Evolutionary conservation across 192 early-diverging fungal genomes (phyloP), one percentile per base, ranked within the genome.

Genomic region (Geranomyces michiganensis): DNA sequence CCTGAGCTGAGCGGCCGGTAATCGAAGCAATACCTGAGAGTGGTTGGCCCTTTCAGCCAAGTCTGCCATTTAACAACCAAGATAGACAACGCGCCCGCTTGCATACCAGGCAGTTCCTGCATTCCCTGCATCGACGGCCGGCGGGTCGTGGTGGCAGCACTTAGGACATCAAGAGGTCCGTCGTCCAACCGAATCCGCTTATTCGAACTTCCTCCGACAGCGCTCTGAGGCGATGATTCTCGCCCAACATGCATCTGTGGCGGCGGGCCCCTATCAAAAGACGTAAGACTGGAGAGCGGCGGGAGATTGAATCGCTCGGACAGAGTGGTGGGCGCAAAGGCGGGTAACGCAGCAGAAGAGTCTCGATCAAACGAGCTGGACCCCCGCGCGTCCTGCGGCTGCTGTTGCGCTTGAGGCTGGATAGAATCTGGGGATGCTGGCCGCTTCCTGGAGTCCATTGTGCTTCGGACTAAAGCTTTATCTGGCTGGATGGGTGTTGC

Each of bases 181-280:
- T 72, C 70, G 46, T 72, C 70, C 44, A 72, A 27, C 13, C 70
- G 59, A 17, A 64, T 8, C 7, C 70, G 43, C 61, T 72, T 72
- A 44, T 64, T 64, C 5, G 22, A 3, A 41, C 5, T 3, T 10
- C 36, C 36, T 17, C 30, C 29, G n/a, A n/a, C n/a, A 29, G 17
- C 62, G 5, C 14, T 44, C 21, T 17, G 21, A 1, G 43, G 62
- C 6, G 41, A n/a, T n/a, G 12, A 5, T 22, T 45, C 62, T 12
- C 41, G 44, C 17, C 58, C 58, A 19, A 60, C 19, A 33, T 32
- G 44, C 62, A 64, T 19, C 21, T 64, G 59, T 13, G 70, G 59
- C 19, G 49, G 70, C 17, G 62, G 46, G 7, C 21, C 59, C 1
- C 70, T 61, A 2, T 21, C 48, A 27, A 33, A 55, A 10, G 70